Conservation (phyloP, 768 basidiomycete species). For the Thelephora ganbajun region DNA sequence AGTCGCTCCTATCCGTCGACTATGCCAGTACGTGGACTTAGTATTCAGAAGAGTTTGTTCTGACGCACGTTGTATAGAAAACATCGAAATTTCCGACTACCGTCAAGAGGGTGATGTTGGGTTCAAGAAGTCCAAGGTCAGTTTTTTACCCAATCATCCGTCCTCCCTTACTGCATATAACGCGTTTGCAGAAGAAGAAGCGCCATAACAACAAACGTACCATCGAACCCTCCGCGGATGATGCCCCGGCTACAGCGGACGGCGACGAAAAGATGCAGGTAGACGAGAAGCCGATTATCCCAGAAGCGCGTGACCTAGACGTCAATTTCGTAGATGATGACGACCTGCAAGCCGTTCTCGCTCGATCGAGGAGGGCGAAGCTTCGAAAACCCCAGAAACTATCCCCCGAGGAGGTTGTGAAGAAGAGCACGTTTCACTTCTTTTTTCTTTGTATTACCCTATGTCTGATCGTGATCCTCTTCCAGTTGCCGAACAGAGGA, state of each 20-base stretch:
- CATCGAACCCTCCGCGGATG: slow-evolving; percentile 33
- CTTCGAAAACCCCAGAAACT: slow-evolving; percentile 64
- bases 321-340: slow-evolving; percentile 96
- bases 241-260: slow-evolving; percentile 18
- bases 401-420: slow-evolving; percentile 72
- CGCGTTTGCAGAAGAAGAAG: slow-evolving; percentile 57
- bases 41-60: slow-evolving; percentile 8
- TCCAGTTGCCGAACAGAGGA: slow-evolving; percentile 52
- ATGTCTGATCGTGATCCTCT: slow-evolving; percentile 3
- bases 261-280: slow-evolving; percentile 61
- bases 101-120: slow-evolving; percentile 82
- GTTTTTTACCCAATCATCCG: slow-evolving; percentile 5
- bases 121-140: slow-evolving; percentile 89
- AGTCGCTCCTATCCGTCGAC: slow-evolving; percentile 71
- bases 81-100: slow-evolving; percentile 77
- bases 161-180: neutral
- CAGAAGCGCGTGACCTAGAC: slow-evolving; percentile 61
- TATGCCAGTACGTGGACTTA: slow-evolving; percentile 60
- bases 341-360: slow-evolving; percentile 87
- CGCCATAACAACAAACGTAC: slow-evolving; percentile 49
- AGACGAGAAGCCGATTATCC: slow-evolving; percentile 58
- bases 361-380: slow-evolving; percentile 73
- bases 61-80: slow-evolving; percentile 38
- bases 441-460: neutral
- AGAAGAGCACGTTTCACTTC: slow-evolving; percentile 38